Evolutionary conservation across 768 basidiomycete species (phyloP).

Genomic region (Mycena leptocephala): DNA sequence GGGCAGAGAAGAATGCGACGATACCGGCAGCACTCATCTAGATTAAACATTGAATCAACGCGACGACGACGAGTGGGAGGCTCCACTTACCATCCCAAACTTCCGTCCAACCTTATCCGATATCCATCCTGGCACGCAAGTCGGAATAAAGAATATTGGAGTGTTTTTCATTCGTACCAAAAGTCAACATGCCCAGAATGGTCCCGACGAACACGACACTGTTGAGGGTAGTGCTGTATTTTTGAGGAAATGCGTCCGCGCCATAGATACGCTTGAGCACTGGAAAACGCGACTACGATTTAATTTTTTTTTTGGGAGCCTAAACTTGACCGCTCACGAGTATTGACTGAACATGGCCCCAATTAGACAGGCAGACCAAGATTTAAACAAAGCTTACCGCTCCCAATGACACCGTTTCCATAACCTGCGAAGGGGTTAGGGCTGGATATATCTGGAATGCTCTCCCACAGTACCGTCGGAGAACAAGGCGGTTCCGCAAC

Average conservation of each 20-base stretch:
- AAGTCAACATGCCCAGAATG: constrained; percentile 87
- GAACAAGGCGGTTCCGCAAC: constrained; percentile 91
- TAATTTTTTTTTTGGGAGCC: background rate
- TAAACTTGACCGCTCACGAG: no score
- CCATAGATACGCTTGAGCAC: constrained; percentile 85
- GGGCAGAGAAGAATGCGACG: constrained; percentile 86
- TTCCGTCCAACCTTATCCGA: constrained; percentile 92
- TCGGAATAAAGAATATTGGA: background rate
- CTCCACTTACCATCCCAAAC: constrained; percentile 83
- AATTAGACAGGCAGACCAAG: constrained; percentile 5
- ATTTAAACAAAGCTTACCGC: constrained; percentile 63
- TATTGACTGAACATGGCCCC: constrained; percentile 67
- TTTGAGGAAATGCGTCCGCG: constrained; percentile 62
- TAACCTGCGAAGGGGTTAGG: constrained; percentile 67
- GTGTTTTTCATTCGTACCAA: constrained; percentile 60
- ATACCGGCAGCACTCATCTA: constrained; percentile 89
- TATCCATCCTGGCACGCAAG: constrained; percentile 66
- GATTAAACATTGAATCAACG: constrained; percentile 30
- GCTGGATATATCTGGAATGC: background rate
- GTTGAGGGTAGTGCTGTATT: constrained; percentile 76
- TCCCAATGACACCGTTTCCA: constrained; percentile 86
- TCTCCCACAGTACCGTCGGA: constrained; percentile 75
- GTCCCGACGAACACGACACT: constrained; percentile 90
- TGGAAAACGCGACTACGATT: constrained; percentile 42
- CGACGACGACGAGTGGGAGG: background rate